Base-by-base conservation (phyloP, 768 basidiomycete species). In the Neoboletus brunneissimus region DNA sequence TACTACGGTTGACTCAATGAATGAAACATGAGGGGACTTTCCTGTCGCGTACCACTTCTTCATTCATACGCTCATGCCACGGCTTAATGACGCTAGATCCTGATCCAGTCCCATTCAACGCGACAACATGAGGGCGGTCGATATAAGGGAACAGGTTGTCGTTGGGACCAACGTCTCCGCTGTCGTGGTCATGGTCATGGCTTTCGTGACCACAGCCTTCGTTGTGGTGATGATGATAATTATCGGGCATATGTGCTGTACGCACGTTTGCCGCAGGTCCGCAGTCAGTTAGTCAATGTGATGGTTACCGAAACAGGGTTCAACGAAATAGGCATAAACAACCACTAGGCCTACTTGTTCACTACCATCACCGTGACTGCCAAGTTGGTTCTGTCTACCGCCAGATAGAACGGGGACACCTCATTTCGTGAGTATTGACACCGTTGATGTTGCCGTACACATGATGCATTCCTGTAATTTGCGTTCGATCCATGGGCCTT, bases 401-500 rank as follows among this genome's bases (percentile, higher is more conserved):
- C 20, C 47, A 41, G 35, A 44, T 44, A 34, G 35, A 13, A 27
- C 18, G 5, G n/a, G 29, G 15, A 15, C n/a, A 32, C n/a, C 16
- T 16, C 47, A 29, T 40, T 32, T 48, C 10, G 61, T 68, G 61
- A 63, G 68, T 66, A 27, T 45, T 9, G 27, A 34, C 16, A 6
- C 40, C 5, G 20, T 48, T 37, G 15, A 22, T 25, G 22, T 38
- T 62, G 25, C 72, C 1, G 15, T 29, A 9, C 23, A 59, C 5
- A 81, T 75, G 79, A 89, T 89, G 87, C 63, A 73, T 72, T 76
- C 62, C 78, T 75, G 89, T 91, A 91, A 91, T 91, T 91, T 91
- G 89, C 89, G 89, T 90, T 90, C 87, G 89, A 91, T 74, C 69
- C 77, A 69, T 73, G 71, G 68, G 69, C 76, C 77, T 76, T 77